Percentiles rank a stretch among this genome's conserved stretches.
Evolutionary conservation across 345 rosid species (phyloP).

Genomic region (Litchi chinensis): DNA sequence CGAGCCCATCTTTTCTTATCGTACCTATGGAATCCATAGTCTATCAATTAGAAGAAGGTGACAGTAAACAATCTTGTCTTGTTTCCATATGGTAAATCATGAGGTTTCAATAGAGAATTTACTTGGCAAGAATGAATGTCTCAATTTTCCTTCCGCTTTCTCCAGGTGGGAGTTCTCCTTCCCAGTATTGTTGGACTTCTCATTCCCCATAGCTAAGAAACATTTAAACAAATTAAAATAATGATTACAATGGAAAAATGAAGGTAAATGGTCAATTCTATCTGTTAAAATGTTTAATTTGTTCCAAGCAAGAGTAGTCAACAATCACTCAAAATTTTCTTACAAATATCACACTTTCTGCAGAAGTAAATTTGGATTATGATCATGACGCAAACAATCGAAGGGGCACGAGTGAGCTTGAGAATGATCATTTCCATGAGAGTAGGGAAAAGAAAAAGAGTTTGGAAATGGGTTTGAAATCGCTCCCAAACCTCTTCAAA

Average conservation of each 20-base stretch:
- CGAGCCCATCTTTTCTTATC: constrained; percentile 50
- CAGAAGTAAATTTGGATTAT: not conserved
- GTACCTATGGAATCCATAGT: constrained; percentile 36
- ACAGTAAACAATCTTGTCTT: not conserved
- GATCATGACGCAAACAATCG: too few species aligned
- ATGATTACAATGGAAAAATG: constrained; percentile 6
- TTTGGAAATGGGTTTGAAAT: too few species aligned
- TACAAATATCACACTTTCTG: not conserved
- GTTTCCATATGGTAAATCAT: not conserved
- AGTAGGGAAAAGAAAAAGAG: too few species aligned
- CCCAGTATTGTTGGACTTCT: constrained; percentile 59
- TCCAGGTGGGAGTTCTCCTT: constrained; percentile 52
- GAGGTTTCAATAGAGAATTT: constrained; percentile 8
- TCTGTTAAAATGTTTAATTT: not conserved
- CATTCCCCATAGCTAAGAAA: constrained; percentile 53
- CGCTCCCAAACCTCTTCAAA: too few species aligned
- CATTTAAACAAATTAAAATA: constrained; percentile 12
- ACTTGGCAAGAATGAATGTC: constrained; percentile 56
- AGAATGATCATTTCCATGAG: too few species aligned
- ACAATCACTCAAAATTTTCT: not conserved
- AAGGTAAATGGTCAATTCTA: not conserved
- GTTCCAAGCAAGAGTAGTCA: not conserved
- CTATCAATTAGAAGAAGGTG: not conserved
- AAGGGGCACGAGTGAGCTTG: too few species aligned
- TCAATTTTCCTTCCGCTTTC: constrained; percentile 44